phyloP scores from a whole-genome alignment of 2,329 filamentous ascomycete species.

The Aspergillus terreus region DNA sequence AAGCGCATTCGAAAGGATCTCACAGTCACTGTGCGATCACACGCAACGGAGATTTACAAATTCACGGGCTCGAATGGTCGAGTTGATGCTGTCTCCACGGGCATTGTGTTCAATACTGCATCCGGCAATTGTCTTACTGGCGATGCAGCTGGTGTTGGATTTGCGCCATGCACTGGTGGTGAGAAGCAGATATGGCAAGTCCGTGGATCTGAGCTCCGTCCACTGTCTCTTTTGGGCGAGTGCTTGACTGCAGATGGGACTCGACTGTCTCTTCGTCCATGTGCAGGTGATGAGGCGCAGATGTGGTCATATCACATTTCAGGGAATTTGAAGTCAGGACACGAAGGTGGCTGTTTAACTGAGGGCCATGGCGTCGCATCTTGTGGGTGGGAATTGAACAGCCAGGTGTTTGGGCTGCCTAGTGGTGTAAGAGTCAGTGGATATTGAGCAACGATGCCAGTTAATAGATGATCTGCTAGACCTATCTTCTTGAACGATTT shows the following conservation, averaged over 20 bases:
- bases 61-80: slow-evolving; percentile 31
- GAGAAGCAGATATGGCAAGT: slow-evolving; percentile 45
- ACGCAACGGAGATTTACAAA: slow-evolving; percentile 44
- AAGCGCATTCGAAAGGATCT: slow-evolving; percentile 20
- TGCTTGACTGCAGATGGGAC: slow-evolving; percentile 29
- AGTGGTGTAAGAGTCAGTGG: slow-evolving; percentile 28
- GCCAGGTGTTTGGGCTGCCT: slow-evolving; percentile 47
- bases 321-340: slow-evolving; percentile 42
- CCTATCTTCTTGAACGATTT: no score
- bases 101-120: slow-evolving; percentile 49
- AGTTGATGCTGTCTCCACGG: slow-evolving; percentile 39
- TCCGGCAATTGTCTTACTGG: slow-evolving; percentile 44
- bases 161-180: slow-evolving; percentile 35
- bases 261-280: slow-evolving; percentile 13
- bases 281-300: slow-evolving; percentile 23
- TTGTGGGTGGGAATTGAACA: slow-evolving; percentile 40
- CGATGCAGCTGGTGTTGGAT: slow-evolving; percentile 24
- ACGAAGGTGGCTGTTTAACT: slow-evolving; percentile 36
- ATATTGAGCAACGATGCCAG: no score
- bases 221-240: slow-evolving; percentile 30
- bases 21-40: slow-evolving; percentile 29
- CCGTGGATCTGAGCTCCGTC: slow-evolving; percentile 31
- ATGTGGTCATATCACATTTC: slow-evolving; percentile 44
- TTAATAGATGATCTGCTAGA: no score
- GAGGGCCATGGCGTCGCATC: slow-evolving; percentile 27